Base-by-base conservation (phyloP, 2,329 filamentous ascomycete genomes). In the Cordyceps fumosorosea region DNA sequence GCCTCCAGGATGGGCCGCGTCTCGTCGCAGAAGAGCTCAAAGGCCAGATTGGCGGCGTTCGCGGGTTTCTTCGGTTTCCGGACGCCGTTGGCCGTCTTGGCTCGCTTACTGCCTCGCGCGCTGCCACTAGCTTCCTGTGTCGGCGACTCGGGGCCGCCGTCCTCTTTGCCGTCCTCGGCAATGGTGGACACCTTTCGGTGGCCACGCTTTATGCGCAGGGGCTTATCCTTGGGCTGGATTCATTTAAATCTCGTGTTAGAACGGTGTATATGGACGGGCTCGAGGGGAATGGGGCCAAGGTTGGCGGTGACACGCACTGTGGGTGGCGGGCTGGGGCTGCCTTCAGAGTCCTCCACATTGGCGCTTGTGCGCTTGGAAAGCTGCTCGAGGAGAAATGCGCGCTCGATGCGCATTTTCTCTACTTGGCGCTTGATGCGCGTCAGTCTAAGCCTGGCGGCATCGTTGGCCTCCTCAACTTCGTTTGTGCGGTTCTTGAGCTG, bases 401-500 rank as follows among this genome's bases (percentile, higher is more conserved):
- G 85, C 78, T 96, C 90, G 26, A 98, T 84, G 56, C 95, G 88
- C 81, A 96, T 86, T 78, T 98, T 97, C 74, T 96, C 89, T 67
- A 97, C 89, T 70, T 91, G 89, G 66, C 93, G 87, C 74, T 90
- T 88, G 65, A 96, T 85, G 54, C 93, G 89, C 47, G 84, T 81
- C 66, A 96, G 89, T 57, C 91, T 89, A 59, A 91, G 80, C 60
- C 91, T 86, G 53, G 91, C 89, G 62, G 89, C 84, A 69, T 96
- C 92, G 74, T 97, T 97, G 71, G 91, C 89, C 64, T 91, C 87
- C 74, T 98, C 93, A 69, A 98, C 91, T 74, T 97, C 93, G 73
- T 88, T 89, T 66, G 95, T 90, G 64, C 95, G 89, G 69, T 91
- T 89, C 78, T 96, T 96, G 24, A 99, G 84, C 69, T 96, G 90